Evolutionary conservation across 2,329 filamentous ascomycete genomes (phyloP).

Genomic region (Colletotrichum trifolii): DNA sequence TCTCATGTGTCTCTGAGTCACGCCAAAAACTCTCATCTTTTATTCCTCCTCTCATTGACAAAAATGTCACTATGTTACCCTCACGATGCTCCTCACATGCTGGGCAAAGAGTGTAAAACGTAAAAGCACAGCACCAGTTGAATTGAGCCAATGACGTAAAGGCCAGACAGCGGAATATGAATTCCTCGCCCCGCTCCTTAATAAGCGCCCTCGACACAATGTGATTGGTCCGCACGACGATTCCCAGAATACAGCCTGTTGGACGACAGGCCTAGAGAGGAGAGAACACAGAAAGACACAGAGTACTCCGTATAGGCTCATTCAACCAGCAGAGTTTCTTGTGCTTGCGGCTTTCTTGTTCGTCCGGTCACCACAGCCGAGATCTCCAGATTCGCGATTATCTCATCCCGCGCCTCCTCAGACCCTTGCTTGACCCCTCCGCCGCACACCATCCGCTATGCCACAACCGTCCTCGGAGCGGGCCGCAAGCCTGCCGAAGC

Average conservation of each 20-base stretch:
- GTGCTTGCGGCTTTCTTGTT: conserved; percentile 1
- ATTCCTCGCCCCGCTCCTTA: conserved; percentile 23
- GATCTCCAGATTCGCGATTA: background rate
- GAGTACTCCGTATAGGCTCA: background rate
- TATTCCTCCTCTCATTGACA: too few species aligned
- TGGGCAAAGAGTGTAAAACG: background rate
- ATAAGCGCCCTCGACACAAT: conserved; percentile 6
- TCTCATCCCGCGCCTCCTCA: background rate
- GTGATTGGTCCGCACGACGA: conserved; percentile 21
- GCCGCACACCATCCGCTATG: conserved; percentile 13
- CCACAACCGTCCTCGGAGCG: conserved; percentile 25
- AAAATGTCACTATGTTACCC: too few species aligned
- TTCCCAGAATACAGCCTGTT: conserved; percentile 10
- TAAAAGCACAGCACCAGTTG: background rate
- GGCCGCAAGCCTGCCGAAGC: conserved; percentile 28
- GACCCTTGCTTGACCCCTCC: conserved; percentile 18
- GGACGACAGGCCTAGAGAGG: conserved; percentile 8
- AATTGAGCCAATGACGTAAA: conserved; percentile 13
- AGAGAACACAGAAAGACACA: background rate
- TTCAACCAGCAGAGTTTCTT: background rate
- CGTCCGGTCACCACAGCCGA: background rate
- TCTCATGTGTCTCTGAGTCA: too few species aligned
- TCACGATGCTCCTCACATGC: too few species aligned
- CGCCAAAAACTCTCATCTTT: too few species aligned
- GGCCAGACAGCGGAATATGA: conserved; percentile 28